Base-by-base conservation (phyloP, 163 green algal species). In the Scenedesmus sp. region DNA sequence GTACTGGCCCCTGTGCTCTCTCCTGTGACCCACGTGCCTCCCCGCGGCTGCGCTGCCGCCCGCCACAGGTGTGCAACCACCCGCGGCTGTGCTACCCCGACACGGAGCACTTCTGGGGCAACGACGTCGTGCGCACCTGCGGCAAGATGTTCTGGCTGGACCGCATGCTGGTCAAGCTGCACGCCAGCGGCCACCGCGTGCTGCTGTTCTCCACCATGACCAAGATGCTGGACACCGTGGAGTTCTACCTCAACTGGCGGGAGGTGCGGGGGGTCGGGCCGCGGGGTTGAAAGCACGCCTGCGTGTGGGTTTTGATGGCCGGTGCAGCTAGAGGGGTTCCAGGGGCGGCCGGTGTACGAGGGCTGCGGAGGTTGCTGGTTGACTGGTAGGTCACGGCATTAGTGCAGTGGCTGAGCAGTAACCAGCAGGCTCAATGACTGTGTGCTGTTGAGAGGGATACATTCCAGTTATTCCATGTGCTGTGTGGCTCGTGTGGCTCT, bases 61-160 rank as follows among this genome's bases (percentile, higher is more conserved):
- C n/a, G n/a, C n/a, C n/a, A n/a, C 94, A 97, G 95, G 92, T 99
- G 85, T 99, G 97, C 96, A 99, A 99, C 94, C 98, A 99, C 95
- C 98, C 98, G 61, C 91, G 96, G 85, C 95, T 99, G 46, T 97
- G 80, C 83, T 99, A 98, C 95, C 94, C 94, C 51, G 89, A 94
- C 61, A 90, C 94, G 65, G 93, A 94, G 59, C 85, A 87, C 51
- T 82, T 83, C 43, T 81, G 56, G 78, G 82, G 51, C 30, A 65
- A 65, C 42, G 53, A 83, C 86, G 78, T 99, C 51, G 92, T 99
- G 65, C 91, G 94, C 26, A 95, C 97, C 89, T 99, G 98, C 93
- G 98, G 98, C 92, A 99, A 99, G 95, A 94, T 99, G 90, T 93
- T 94, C 68, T 93, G 98, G 72, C 95, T 99, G 81, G 98, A 99